Base-by-base conservation (phyloP, 2,329 filamentous ascomycete genomes). In the Microdochium nivale region DNA sequence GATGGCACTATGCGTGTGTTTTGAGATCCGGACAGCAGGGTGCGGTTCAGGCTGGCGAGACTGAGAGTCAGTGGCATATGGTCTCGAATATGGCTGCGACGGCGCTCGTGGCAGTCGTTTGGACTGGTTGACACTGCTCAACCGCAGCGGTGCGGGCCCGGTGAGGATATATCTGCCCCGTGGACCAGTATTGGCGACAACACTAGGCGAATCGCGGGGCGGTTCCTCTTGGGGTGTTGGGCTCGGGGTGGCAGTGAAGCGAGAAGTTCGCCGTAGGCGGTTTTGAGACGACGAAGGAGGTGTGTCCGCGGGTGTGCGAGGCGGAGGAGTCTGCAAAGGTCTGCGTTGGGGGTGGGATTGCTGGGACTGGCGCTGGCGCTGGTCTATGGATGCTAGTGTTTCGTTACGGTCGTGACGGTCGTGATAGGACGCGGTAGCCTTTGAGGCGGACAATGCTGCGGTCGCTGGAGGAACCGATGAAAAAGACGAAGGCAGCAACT, bases 1-100 rank as follows among this genome's bases (percentile, higher is more conserved):
- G 65, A 99, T 91, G 35, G 94, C 92, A 67, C 87, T 88, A 57
- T 89, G 88, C 47, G 90, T 96, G 58, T 88, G 84, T 60, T 83
- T 86, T 48, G 90, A 96, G 67, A 96, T 85, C 62, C 82, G 83
- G 55, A 78, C 66, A 51, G 71, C 70, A 7, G 74, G 73, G 55
- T 78, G 75, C 43, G 72, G 67, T 51, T 71, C 66, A 49, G 67
- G 62, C 54, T 58, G 65, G 51, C 67, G 59, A 51, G 61, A 54
- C 55, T 63, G 60, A 54, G 65, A 66, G 54, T 63, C 60, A 49
- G 60, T 59, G 51, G 62, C 60, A 48, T 54, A 55, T 51, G 53
- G 50, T 49, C 61, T 40, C 57, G 58, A 53, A 54, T 60, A 58
- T 53, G 56, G 59, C 54, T 60, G 52, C 8, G 64, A 65, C 23